Conservation (phyloP, 495 filamentous ascomycete species). For the Terfezia boudieri region DNA sequence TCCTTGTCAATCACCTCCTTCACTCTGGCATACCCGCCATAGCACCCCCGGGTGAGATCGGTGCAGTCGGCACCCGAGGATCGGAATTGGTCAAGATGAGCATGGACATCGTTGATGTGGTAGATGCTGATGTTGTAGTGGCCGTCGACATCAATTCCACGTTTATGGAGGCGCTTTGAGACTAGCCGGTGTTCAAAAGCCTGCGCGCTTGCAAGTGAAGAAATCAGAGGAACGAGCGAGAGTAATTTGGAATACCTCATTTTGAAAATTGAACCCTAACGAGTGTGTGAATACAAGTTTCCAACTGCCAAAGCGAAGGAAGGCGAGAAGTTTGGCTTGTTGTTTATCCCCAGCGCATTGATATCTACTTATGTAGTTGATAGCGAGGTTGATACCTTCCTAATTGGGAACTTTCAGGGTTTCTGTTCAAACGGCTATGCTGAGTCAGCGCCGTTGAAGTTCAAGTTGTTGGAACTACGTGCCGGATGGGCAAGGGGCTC, state of each 20-base stretch:
- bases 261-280: too few species aligned
- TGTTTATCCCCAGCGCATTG: too few species aligned
- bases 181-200: constrained; percentile 1
- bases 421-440: too few species aligned
- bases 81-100: constrained; percentile 34
- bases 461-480: too few species aligned
- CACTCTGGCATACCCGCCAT: constrained; percentile 35
- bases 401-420: too few species aligned
- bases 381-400: too few species aligned
- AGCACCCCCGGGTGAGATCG: constrained; percentile 28
- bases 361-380: too few species aligned
- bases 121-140: constrained; percentile 40
- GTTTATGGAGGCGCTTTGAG: constrained; percentile 22
- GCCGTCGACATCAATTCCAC: constrained; percentile 28
- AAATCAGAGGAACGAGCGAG: neutral
- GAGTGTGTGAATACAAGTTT: too few species aligned
- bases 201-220: neutral
- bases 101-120: constrained; percentile 40
- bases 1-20: constrained; percentile 29
- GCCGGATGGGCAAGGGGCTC: too few species aligned
- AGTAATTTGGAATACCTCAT: neutral
- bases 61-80: constrained; percentile 33
- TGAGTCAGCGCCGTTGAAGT: too few species aligned
- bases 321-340: too few species aligned
- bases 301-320: too few species aligned